phyloP scores from a whole-genome alignment of 1,284 basidiomycete species.

The Cryptococcus neoformans region DNA sequence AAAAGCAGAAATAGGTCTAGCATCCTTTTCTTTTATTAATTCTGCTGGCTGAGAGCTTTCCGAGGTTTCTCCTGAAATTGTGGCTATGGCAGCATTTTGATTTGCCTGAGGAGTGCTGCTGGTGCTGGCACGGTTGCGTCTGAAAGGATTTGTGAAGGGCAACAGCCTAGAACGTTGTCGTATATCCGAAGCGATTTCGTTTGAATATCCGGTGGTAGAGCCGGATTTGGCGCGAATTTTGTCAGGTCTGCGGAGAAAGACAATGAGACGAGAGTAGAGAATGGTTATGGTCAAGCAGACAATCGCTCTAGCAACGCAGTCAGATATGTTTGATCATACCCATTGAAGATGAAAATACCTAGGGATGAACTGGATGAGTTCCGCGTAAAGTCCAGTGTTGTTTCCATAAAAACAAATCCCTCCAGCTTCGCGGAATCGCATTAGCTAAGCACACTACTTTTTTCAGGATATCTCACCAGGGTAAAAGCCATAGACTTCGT shows the following conservation, averaged over 20 bases:
- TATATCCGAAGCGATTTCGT: conserved; percentile 8
- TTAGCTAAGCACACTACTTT: not conserved
- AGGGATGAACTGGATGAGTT: conserved; percentile 51
- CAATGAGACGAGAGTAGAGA: conserved; percentile 48
- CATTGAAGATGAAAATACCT: conserved; percentile 13
- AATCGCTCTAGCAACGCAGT: conserved; percentile 22
- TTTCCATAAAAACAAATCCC: conserved; percentile 45
- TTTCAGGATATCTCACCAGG: conserved; percentile 20
- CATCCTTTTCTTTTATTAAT: not conserved
- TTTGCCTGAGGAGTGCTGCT: not conserved
- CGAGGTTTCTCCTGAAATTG: not conserved
- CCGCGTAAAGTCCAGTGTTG: conserved; percentile 41
- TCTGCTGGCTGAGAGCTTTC: not conserved
- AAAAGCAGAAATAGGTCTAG: not conserved
- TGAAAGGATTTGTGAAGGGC: conserved; percentile 4
- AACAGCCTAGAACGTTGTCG: not conserved
- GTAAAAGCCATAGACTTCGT: conserved; percentile 38
- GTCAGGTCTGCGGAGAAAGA: conserved; percentile 50
- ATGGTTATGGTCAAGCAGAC: conserved; percentile 45
- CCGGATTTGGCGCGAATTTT: conserved; percentile 42
- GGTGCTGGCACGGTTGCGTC: not conserved
- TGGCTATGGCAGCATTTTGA: not conserved
- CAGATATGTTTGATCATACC: not conserved
- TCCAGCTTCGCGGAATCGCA: conserved; percentile 19
- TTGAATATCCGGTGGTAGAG: conserved; percentile 10